Percentiles rank a stretch among this genome's conserved stretches.
Evolutionary conservation across 805 yeast genomes (phyloP).

Genomic region (Jamesozyma piceae): DNA sequence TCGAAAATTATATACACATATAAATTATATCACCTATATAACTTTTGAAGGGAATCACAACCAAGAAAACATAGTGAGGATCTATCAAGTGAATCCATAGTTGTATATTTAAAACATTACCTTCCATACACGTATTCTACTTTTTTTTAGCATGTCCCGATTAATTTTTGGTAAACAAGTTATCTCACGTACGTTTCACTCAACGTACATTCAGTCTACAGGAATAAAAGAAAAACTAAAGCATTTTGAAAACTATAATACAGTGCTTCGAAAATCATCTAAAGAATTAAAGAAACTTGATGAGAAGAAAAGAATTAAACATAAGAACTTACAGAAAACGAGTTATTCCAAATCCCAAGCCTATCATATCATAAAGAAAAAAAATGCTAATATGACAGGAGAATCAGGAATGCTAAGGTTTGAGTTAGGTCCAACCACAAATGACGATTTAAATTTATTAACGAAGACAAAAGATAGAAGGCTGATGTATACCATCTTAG

Average conservation of each 20-base stretch:
- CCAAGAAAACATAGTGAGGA: too few relatives aligned
- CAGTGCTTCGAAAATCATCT: slow-evolving; percentile 13
- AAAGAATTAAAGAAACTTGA: slow-evolving; percentile 12
- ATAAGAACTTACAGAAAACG: slow-evolving; percentile 17
- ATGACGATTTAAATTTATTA: slow-evolving; percentile 28
- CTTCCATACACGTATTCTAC: too few relatives aligned
- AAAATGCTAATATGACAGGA: slow-evolving; percentile 3
- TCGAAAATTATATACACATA: background rate
- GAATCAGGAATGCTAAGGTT: background rate
- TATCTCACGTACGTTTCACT: background rate
- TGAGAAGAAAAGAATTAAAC: slow-evolving; percentile 11
- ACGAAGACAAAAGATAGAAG: slow-evolving; percentile 34
- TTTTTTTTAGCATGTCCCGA: too few relatives aligned
- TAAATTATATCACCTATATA: too few relatives aligned
- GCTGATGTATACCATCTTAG: slow-evolving; percentile 46
- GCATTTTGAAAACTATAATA: slow-evolving; percentile 10
- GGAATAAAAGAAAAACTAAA: slow-evolving; percentile 16
- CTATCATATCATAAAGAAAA: slow-evolving; percentile 14
- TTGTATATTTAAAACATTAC: too few relatives aligned
- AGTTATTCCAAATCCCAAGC: slow-evolving; percentile 25
- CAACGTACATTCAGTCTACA: slow-evolving; percentile 2
- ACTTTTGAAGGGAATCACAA: too few relatives aligned
- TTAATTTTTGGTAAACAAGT: background rate
- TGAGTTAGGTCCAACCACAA: slow-evolving; percentile 31
- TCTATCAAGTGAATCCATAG: too few relatives aligned